Evolutionary conservation across 2,329 filamentous ascomycete genomes (phyloP), one percentile per base, ranked within the genome.

Genomic region (Coleophoma eucalyptorum): DNA sequence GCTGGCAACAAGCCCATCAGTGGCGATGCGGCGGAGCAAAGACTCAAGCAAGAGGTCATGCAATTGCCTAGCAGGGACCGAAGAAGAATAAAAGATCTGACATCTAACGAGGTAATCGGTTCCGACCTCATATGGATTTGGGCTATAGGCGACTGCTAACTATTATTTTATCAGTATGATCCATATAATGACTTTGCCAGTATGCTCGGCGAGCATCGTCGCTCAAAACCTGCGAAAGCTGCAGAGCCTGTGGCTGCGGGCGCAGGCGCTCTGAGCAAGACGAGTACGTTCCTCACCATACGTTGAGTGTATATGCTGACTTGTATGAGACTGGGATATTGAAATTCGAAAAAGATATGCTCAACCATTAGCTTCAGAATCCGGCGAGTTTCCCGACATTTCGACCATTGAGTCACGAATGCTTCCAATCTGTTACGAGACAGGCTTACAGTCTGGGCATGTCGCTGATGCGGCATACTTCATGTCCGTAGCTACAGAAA

Each of bases 181-280:
- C 61, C 63, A 16, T 61, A 57, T 16, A 57, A 63, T 48, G 60
- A 59, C 31, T 61, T 65, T 52, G 53, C 62, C 5, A 63, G 57
- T 54, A 58, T 66, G n/a, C 61, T 66, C 52, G 59, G 59, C 20
- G 64, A 65, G 43, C 54, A 59, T 48, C 67, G 70, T 4, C 65
- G 68, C 8, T 65, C 67, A 21, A 65, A 68, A 44, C 37, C 53
- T 37, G 32, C 54, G 49, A 78, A 76, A 60, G 64, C 77, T 42
- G 74, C 78, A 26, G 78, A 85, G 31, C 81, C 89, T 50, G 79
- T 83, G 8, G 84, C 86, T 21, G 78, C 84, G 26, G 84, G 83
- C 62, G 86, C 86, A 20, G 86, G 83, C 26, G 87, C 87, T 18
- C 77, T 93, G 43, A 91, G 89, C 58, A 90, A 83, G 58, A 86